Evolutionary conservation across 352 stramenopile genomes (phyloP).

Genomic region (Globisporangium spinosum): DNA sequence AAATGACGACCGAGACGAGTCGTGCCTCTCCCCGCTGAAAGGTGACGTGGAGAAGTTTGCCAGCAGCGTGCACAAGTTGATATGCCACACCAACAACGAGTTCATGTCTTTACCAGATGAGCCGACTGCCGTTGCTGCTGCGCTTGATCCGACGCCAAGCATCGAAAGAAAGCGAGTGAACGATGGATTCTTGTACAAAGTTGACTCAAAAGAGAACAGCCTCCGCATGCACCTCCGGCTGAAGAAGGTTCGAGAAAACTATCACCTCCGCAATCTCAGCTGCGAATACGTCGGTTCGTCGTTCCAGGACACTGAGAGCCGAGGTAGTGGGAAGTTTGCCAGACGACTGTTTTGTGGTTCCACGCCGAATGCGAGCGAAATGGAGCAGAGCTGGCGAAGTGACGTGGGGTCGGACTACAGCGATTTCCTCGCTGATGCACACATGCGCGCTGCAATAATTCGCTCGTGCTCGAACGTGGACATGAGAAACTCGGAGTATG

Average conservation of each 20-base stretch:
- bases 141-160: not conserved
- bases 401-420: conserved; percentile 76
- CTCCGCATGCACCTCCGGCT: conserved; percentile 73
- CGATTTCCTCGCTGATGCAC: conserved; percentile 71
- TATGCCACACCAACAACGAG: conserved; percentile 18
- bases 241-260: conserved; percentile 62
- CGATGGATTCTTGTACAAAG: conserved; percentile 51
- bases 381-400: conserved; percentile 61
- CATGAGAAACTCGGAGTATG: conserved; percentile 24
- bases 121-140: not conserved
- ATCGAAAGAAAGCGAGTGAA: not conserved
- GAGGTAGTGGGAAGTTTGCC: conserved; percentile 28
- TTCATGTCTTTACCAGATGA: not conserved
- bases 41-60: conserved; percentile 73
- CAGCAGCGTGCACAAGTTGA: conserved; percentile 73
- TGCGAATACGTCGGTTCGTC: conserved; percentile 49
- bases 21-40: conserved; percentile 54
- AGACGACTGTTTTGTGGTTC: conserved; percentile 30
- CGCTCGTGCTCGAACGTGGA: conserved; percentile 60
- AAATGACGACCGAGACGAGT: conserved; percentile 34
- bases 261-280: conserved; percentile 62
- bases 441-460: conserved; percentile 77
- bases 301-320: conserved; percentile 45
- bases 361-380: conserved; percentile 22
- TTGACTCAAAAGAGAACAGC: conserved; percentile 63